phyloP scores from a whole-genome alignment of 345 rosid genomes.

The Acer negundo region DNA sequence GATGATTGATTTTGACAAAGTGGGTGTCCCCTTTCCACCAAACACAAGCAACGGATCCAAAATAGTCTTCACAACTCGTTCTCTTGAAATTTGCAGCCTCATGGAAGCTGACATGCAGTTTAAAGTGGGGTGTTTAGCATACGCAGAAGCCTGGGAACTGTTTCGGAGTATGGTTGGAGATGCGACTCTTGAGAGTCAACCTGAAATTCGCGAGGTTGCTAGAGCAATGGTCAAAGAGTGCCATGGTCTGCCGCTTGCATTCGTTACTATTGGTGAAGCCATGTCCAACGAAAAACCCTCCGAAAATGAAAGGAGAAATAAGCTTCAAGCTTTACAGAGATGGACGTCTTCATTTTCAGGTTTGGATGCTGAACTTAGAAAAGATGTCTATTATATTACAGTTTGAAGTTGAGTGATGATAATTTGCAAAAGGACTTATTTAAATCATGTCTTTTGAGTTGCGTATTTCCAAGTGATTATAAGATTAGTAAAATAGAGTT shows the following conservation, averaged over 20 bases:
- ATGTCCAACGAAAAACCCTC: background rate
- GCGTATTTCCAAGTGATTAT: constrained; percentile 28
- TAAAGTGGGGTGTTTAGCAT: background rate
- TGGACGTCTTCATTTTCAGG: constrained; percentile 15
- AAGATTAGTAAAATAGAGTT: constrained; percentile 8
- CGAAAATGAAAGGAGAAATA: background rate
- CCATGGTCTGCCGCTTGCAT: constrained; percentile 1
- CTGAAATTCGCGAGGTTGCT: background rate
- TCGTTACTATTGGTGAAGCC: background rate
- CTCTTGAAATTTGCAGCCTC: background rate
- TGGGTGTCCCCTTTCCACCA: constrained; percentile 9
- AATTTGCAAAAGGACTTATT: background rate
- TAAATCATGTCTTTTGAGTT: background rate
- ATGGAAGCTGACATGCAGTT: constrained; percentile 8
- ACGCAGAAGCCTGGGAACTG: background rate
- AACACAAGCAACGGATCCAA: constrained; percentile 7
- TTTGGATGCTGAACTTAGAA: background rate
- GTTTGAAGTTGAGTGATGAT: background rate
- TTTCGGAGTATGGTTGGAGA: background rate
- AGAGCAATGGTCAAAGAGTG: background rate
- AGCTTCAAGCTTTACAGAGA: background rate
- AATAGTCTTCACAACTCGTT: constrained; percentile 17
- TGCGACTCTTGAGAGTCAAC: background rate
- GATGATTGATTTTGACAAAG: background rate
- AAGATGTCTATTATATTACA: background rate